Percentiles rank a stretch among this genome's conserved stretches.
Evolutionary conservation across 2,329 filamentous ascomycete genomes (phyloP).

Genomic region (Xylaria sp.): DNA sequence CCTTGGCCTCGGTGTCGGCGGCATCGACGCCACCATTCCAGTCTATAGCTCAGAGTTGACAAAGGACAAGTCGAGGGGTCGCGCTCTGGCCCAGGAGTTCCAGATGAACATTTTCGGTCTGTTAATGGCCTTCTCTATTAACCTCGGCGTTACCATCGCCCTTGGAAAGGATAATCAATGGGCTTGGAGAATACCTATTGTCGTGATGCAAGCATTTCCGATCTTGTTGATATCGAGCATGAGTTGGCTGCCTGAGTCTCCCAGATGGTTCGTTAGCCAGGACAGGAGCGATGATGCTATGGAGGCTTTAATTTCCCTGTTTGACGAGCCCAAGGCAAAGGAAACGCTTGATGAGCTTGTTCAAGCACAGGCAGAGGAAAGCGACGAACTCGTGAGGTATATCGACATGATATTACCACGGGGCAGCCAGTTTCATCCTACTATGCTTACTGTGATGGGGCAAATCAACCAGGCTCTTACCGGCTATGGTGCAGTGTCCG

Average conservation of each 20-base stretch:
- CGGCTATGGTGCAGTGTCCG: constrained; percentile 67
- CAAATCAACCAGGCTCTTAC: constrained; percentile 70
- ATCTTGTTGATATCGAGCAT: constrained; percentile 63
- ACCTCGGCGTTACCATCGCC: constrained; percentile 61
- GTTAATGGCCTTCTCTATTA: constrained; percentile 69
- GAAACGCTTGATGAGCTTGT: constrained; percentile 61
- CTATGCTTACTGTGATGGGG: constrained; percentile 69
- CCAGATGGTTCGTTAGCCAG: constrained; percentile 66
- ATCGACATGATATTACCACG: constrained; percentile 66
- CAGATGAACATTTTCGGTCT: constrained; percentile 72
- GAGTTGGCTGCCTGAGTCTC: constrained; percentile 64
- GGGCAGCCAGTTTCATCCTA: constrained; percentile 68
- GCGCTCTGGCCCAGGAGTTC: constrained; percentile 70
- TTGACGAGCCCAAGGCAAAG: constrained; percentile 60
- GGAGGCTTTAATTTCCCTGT: constrained; percentile 58
- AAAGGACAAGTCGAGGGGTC: constrained; percentile 65
- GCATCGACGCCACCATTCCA: constrained; percentile 69
- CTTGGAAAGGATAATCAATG: constrained; percentile 67
- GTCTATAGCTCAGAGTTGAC: constrained; percentile 67
- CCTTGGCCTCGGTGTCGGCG: constrained; percentile 62
- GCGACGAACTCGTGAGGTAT: constrained; percentile 59
- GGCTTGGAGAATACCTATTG: constrained; percentile 70
- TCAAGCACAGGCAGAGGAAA: constrained; percentile 61
- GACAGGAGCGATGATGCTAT: constrained; percentile 61
- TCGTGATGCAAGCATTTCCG: constrained; percentile 69